Evolutionary conservation across 176 grass and related monocot genomes (phyloP), one percentile per base, ranked within the genome.

Genomic region (Carex littledalei): DNA sequence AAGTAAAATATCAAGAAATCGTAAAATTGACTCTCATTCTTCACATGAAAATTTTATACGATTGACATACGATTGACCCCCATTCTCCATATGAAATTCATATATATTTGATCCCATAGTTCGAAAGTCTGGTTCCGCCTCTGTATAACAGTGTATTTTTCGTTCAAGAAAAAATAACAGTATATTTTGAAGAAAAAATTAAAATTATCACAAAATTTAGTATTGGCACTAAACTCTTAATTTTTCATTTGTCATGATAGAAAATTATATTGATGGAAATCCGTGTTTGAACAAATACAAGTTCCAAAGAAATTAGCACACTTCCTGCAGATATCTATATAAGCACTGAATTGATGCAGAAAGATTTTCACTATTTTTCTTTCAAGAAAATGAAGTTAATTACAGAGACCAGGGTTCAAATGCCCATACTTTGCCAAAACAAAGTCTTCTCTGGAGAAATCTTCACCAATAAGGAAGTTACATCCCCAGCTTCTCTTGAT

Each of bases 401-500:
- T 20, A 63, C 15, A 39, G 17, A 45, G 78, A 21, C 34, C 54
- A 62, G 34, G 53, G 62, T 49, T 83, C 57, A 66, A 50, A 65
- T 67, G 59, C 37, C 21, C 43, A 83, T 67, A 67, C 35, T 83
- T 83, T 35, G 39, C 62, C 80, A 83, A 67, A 83, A 83, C 58
- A 50, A 14, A 83, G 41, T 29, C 80, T 83, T 83, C 11, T 83
- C 80, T 8, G 80, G 80, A 67, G 20, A 83, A 67, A 67, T 45
- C 62, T 83, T 67, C 35, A 83, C 62, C 80, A 83, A 50, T 67
- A 83, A 65, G 13, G 61, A 83, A 83, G 41, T 65, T 4, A 83
- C 61, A 67, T 83, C 62, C 63, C 60, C 63, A 12, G 43, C 80
- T 66, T 67, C 80, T 52, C 61, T 49, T 83, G 67, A 67, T 83